Conservation (phyloP, 148 eudicot genomes). For the Heliosperma pusillum region DNA sequence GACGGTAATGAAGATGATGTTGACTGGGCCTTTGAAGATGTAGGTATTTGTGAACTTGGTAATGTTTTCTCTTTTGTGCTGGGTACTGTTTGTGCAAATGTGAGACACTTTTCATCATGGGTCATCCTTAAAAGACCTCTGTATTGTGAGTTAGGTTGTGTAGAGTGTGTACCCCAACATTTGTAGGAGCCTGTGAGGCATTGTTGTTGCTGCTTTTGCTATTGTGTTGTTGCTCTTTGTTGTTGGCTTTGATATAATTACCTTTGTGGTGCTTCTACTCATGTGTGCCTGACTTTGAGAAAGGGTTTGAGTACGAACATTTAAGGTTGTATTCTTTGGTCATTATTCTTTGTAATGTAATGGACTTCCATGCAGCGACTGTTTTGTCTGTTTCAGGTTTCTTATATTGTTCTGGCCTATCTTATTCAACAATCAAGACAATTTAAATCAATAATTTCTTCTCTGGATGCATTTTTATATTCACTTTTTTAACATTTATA, state of each 20-base stretch:
- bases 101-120: too few species aligned
- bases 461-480: background rate
- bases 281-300: background rate
- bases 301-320: background rate
- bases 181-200: too few species aligned
- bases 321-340: background rate
- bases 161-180: too few species aligned
- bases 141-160: too few species aligned
- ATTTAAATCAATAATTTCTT: background rate
- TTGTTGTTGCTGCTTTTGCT: too few species aligned
- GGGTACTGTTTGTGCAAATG: too few species aligned
- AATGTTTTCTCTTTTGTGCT: background rate
- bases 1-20: constrained; percentile 64
- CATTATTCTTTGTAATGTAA: background rate
- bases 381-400: background rate
- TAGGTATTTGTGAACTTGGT: constrained; percentile 25
- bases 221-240: too few species aligned
- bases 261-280: background rate
- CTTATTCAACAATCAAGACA: background rate
- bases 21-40: constrained; percentile 97
- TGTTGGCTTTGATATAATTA: too few species aligned
- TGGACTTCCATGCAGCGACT: background rate
- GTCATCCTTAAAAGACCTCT: too few species aligned
- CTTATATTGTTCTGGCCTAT: background rate
- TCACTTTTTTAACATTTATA: background rate